These are phyloP conservation scores for Cordyceps pruinosa DNA, from an alignment of 2,329 filamentous ascomycete genomes.

Conservation along the genomic window DNA sequence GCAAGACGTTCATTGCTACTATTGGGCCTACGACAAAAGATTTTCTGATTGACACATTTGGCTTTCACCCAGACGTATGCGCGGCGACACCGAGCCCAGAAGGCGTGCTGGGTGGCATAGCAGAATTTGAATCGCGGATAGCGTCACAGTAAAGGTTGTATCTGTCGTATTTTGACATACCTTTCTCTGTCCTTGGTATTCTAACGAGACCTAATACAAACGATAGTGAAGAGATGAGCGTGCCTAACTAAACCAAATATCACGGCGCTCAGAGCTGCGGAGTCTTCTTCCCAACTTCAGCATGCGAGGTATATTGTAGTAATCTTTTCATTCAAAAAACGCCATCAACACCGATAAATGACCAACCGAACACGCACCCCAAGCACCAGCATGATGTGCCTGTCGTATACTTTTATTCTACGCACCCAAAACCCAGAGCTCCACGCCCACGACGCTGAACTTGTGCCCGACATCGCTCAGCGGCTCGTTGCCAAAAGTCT, in stretches of 20 bases:
- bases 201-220: not conserved
- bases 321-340: not conserved
- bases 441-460: conserved; percentile 84
- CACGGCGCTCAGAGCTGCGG: not conserved
- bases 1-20: conserved; percentile 63
- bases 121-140: conserved; percentile 19
- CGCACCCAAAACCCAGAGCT: conserved; percentile 83
- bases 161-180: not conserved
- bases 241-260: not conserved
- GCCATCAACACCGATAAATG: not conserved
- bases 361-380: not conserved
- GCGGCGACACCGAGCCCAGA: conserved; percentile 76
- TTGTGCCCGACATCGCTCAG: conserved; percentile 89
- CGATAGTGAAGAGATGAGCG: not conserved
- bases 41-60: conserved; percentile 59
- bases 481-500: conserved; percentile 92
- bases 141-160: not conserved
- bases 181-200: not conserved
- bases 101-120: conserved; percentile 65
- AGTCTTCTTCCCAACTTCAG: not conserved
- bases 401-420: conserved; percentile 19
- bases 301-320: not conserved
- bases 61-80: conserved; percentile 68
- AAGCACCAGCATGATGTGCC: too few relatives aligned
- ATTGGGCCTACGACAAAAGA: conserved; percentile 91